phyloP scores from a whole-genome alignment of 1,284 basidiomycete species.

The Irpex sp. region DNA sequence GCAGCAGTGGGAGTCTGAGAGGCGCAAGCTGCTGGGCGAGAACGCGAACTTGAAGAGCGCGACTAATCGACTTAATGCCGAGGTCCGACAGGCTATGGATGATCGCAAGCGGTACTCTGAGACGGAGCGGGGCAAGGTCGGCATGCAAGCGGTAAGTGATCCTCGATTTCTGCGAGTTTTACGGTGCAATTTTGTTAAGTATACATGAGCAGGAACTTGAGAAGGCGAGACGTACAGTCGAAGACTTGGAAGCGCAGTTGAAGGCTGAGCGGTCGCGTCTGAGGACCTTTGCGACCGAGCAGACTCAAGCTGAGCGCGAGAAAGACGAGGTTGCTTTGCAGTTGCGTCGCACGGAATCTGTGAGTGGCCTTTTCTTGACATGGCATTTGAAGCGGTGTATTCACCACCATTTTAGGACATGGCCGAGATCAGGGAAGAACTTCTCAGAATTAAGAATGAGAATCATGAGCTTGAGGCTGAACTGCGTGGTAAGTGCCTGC shows the following conservation, averaged over 20 bases:
- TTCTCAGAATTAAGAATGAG: conserved; percentile 65
- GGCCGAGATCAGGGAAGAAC: conserved; percentile 63
- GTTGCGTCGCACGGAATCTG: conserved; percentile 65
- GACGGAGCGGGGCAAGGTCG: conserved; percentile 44
- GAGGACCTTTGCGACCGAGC: conserved; percentile 57
- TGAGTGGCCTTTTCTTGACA: conserved; percentile 27
- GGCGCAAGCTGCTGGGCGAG: conserved; percentile 57
- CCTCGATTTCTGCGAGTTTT: background rate
- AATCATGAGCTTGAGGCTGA: conserved; percentile 67
- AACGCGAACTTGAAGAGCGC: conserved; percentile 68
- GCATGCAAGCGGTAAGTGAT: conserved; percentile 50
- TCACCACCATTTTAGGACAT: conserved; percentile 51
- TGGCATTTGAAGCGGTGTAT: background rate
- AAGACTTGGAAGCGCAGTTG: conserved; percentile 65
- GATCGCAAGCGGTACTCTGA: conserved; percentile 51
- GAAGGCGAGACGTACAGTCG: conserved; percentile 57
- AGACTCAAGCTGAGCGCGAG: conserved; percentile 55
- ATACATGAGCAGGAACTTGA: conserved; percentile 55
- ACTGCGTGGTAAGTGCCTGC: conserved; percentile 47
- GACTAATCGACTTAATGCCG: conserved; percentile 56
- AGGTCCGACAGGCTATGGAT: conserved; percentile 55
- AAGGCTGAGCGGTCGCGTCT: conserved; percentile 64
- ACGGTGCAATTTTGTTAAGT: background rate
- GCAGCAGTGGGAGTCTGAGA: conserved; percentile 65
- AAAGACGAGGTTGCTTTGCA: conserved; percentile 59